Evolutionary conservation across 257 asterid genomes (phyloP).

Genomic region (Verbascum thapsus): DNA sequence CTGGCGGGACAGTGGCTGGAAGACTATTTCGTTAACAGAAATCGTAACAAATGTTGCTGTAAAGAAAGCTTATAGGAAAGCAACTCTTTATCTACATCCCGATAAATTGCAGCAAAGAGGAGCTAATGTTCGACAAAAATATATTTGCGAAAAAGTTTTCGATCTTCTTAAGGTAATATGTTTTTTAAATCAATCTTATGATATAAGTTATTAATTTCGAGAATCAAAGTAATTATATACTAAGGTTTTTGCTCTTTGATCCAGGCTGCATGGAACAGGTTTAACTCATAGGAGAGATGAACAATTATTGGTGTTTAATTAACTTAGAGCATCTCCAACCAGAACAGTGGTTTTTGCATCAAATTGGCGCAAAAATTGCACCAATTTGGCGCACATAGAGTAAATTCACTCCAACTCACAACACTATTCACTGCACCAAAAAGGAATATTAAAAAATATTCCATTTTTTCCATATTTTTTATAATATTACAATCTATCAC

Average conservation of each 20-base stretch:
- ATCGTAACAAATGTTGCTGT: slow-evolving; percentile 69
- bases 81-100: slow-evolving; percentile 90
- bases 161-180: slow-evolving; percentile 96
- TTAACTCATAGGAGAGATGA: slow-evolving; percentile 83
- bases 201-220: too few relatives aligned
- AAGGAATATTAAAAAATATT: too few relatives aligned
- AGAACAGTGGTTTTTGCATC: too few relatives aligned
- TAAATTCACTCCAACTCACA: too few relatives aligned
- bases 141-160: slow-evolving; percentile 84
- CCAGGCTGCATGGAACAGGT: slow-evolving; percentile 93
- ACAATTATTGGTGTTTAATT: slow-evolving; percentile 23
- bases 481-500: too few relatives aligned
- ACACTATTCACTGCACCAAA: too few relatives aligned
- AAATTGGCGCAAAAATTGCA: too few relatives aligned
- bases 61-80: slow-evolving; percentile 84
- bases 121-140: slow-evolving; percentile 83
- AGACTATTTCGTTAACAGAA: slow-evolving; percentile 73
- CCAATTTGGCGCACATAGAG: too few relatives aligned
- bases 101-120: slow-evolving; percentile 93
- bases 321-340: too few relatives aligned
- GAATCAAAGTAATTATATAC: not conserved
- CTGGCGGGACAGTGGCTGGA: slow-evolving; percentile 86
- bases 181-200: not conserved
- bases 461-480: too few relatives aligned
- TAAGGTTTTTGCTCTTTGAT: slow-evolving; percentile 18